Base-by-base conservation (phyloP, 2,329 filamentous ascomycete genomes). In the Colletotrichum cordylinicola region DNA sequence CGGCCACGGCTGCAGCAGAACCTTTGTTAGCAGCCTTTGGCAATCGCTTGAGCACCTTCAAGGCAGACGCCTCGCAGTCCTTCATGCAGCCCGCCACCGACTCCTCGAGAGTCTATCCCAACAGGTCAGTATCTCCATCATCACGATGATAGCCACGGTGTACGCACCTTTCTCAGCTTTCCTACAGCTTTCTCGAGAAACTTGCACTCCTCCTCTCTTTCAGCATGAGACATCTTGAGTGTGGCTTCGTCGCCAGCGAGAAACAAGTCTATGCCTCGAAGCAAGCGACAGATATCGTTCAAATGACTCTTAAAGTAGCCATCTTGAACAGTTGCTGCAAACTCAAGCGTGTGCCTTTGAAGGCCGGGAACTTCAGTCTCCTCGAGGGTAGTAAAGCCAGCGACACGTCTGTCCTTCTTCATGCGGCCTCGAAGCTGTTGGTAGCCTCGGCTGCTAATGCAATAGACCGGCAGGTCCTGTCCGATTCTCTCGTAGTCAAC, bases 331-430 rank as follows among this genome's bases (percentile, higher is more conserved):
- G 77, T 67, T 31, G 90, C 88, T 0, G 92, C 93, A 4, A 93
- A 83, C 56, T 88, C 88, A 74, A 87, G 89, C 69, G 91, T 92
- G 77, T 94, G 91, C 0, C 84, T 84, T 79, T 91, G 90, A 1
- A 94, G 85, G 58, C 88, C 85, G 2, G 91, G 91, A 4, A 93
- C 86, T 79, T 90, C 91, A 0, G 92, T 94, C 74, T 93, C 88
- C 4, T 90, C 85, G 0, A 84, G 55, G 5, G 84, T 81, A 2
- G 82, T 81, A 79, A 93, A 94, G 0, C 91, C 91, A 15, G 86
- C 82, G 3, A 91, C 85, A 13, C 83, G 78, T 2, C 85, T 82
- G 69, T 94, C 91, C 58, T 89, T 88, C 68, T 84, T 80, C 10
- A 93, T 80, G 5, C 90, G 86, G 2, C 89, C 90, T 52, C 86